phyloP scores from a whole-genome alignment of 2,329 filamentous ascomycete genomes.

The Alternaria longipes region DNA sequence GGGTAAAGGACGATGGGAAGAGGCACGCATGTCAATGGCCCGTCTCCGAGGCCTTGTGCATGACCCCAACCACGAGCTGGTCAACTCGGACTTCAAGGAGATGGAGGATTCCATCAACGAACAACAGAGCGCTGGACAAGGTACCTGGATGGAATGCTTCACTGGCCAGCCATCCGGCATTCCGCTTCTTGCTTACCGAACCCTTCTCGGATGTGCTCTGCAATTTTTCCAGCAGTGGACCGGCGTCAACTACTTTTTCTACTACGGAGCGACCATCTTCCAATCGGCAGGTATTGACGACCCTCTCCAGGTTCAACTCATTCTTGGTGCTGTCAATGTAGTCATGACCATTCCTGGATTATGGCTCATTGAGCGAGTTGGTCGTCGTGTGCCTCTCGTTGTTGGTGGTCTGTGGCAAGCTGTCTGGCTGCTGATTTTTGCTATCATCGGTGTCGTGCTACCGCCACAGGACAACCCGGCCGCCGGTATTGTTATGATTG shows the following conservation, averaged over 20 bases:
- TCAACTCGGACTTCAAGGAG: conserved; percentile 63
- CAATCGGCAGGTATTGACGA: conserved; percentile 71
- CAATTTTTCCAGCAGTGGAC: conserved; percentile 49
- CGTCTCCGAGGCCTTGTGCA: conserved; percentile 63
- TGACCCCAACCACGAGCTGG: conserved; percentile 55
- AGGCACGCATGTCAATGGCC: conserved; percentile 61
- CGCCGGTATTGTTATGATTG: conserved; percentile 74
- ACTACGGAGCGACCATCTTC: conserved; percentile 74
- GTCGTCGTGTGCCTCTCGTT: conserved; percentile 73
- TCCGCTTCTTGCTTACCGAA: conserved; percentile 50
- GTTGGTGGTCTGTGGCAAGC: conserved; percentile 74
- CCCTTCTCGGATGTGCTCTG: conserved; percentile 40
- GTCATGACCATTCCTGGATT: conserved; percentile 72
- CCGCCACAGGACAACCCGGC: conserved; percentile 46
- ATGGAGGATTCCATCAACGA: conserved; percentile 44
- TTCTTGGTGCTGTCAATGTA: conserved; percentile 70
- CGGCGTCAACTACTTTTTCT: conserved; percentile 64
- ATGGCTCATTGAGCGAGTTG: conserved; percentile 73
- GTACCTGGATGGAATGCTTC: conserved; percentile 44
- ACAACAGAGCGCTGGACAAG: conserved; percentile 39
- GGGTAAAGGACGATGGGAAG: conserved; percentile 58
- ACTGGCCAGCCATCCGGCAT: conserved; percentile 50
- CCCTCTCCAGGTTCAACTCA: conserved; percentile 59
- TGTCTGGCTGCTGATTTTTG: conserved; percentile 70
- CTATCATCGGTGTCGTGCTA: conserved; percentile 53